Base-by-base conservation (phyloP, 192 early-diverging fungal species). In the Obelidium mucronatum region DNA sequence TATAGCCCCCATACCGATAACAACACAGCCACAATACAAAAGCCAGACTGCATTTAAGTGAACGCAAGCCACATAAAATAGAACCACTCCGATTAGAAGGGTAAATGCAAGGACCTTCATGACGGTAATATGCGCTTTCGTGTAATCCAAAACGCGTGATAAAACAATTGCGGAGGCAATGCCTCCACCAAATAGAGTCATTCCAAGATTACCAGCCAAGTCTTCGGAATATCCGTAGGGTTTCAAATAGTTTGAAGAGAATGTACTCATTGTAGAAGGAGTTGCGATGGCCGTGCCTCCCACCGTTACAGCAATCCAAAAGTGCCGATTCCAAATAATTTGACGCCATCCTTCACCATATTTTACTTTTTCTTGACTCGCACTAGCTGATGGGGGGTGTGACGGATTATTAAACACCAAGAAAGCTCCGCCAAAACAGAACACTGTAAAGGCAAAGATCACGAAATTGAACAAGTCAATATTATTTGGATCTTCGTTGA, bases 171-270 rank as follows among this genome's bases (percentile, higher is more conserved):
- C 85, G 35, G 87, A 84, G 8, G 90, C 78, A 26, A 91, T 65
- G 48, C 90, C 90, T 58, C 83, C 85, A n/a, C 87, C 74, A 54
- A 90, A 82, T 75, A 85, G 85, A 22, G 82, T 81, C 0, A 83
- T 83, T 30, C 89, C 90, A 69, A 90, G 76, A 42, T 80, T 86
- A 11, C 90, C 89, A 22, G 82, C 82, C 30, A 87, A 84, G 35
- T 33, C 33, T 62, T 80, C 75, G 24, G 67, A 63, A 44, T 68
- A 80, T 34, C 79, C 79, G 42, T 73, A 75, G 1, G 79, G 79
- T 24, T 54, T 74, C 5, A 78, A 48, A 40, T 80, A 80, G 15
- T 78, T 60, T 11, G 40, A 48, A 30, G 73, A 52, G 24, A 78
- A 65, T 0, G 79, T 80, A 1, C 65, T 66, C 39, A 69, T 63